Base-by-base conservation (phyloP, 2,329 filamentous ascomycete species). In the Alternaria consortialis region DNA sequence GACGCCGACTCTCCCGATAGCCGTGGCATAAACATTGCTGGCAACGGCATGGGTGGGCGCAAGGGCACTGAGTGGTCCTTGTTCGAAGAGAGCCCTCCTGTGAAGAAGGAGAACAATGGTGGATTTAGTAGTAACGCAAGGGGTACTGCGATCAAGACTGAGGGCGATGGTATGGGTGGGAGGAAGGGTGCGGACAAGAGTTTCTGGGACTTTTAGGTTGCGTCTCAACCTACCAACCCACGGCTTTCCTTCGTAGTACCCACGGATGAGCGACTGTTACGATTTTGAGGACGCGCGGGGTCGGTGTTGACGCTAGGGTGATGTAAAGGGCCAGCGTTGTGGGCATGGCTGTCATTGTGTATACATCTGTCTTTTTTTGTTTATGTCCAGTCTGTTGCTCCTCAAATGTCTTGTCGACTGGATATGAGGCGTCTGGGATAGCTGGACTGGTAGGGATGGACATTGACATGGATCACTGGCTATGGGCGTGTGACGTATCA, bases 21-120 rank as follows among this genome's bases (percentile, higher is more conserved):
- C 13, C 60, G 62, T 3, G 74, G 74, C 54, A 79, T 78, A 65
- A 81, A 80, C 62, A 78, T 74, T 31, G 72, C 70, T 5, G 79
- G 79, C 7, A 77, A 80, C 53, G 80, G 80, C 29, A 81, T 81
- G 80, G 78, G 79, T 6, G 76, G 77, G 1, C 74, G 76, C 56
- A 80, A 78, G 63, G 77, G 71, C 42, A 66, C 72, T 0, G 70
- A 70, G 60, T 85, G 82, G 81, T 77, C 72, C 1, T 72, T 84
- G 15, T 76, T 66, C 31, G 74, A 76, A 1, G 65, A 76, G 40
- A 67, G 65, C 2, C 69, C 74, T 8, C 58, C 56, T 9, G 74
- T 71, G 64, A 77, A 77, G 61, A 70, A 77, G 62, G 76, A 76
- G 32, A 36, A 58, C 12, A 62, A 53, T n/a, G 48, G 32, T 39